Percentiles rank a stretch among this genome's conserved stretches.
Evolutionary conservation across 164 flowering plant genomes (phyloP).

Genomic region (Stephania cephalantha): DNA sequence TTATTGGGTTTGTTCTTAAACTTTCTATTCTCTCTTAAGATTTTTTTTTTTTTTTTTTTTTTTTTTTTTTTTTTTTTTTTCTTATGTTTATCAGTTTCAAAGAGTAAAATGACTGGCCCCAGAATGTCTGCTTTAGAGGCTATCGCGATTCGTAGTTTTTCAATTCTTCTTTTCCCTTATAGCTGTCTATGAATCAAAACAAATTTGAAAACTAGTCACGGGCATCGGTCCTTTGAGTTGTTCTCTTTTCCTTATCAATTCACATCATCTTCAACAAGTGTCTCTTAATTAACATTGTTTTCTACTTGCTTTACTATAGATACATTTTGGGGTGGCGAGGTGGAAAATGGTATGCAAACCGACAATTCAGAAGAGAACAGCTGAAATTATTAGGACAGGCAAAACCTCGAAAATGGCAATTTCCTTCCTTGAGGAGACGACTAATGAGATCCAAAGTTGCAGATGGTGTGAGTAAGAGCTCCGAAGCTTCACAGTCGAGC

Average conservation of each 20-base stretch:
- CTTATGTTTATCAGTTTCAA: not conserved
- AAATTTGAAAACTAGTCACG: not conserved
- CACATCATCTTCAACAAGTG: not conserved
- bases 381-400: constrained; percentile 45
- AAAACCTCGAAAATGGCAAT: constrained; percentile 49
- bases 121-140: too few relatives aligned
- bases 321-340: constrained; percentile 90
- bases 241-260: not conserved
- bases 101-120: too few relatives aligned
- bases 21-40: not conserved
- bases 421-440: constrained; percentile 32
- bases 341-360: constrained; percentile 78
- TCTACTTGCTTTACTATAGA: constrained; percentile 23
- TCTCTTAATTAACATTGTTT: not conserved
- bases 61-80: not conserved
- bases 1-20: constrained; percentile 61
- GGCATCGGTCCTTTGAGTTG: not conserved
- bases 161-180: not conserved
- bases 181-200: not conserved
- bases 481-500: constrained; percentile 16
- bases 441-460: constrained; percentile 26
- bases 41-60: not conserved
- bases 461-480: constrained; percentile 22
- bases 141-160: not conserved
- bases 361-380: constrained; percentile 64